Evolutionary conservation across 441 rosid genomes (phyloP), one percentile per base, ranked within the genome.

Genomic region (Pelargonium cotyledonis): DNA sequence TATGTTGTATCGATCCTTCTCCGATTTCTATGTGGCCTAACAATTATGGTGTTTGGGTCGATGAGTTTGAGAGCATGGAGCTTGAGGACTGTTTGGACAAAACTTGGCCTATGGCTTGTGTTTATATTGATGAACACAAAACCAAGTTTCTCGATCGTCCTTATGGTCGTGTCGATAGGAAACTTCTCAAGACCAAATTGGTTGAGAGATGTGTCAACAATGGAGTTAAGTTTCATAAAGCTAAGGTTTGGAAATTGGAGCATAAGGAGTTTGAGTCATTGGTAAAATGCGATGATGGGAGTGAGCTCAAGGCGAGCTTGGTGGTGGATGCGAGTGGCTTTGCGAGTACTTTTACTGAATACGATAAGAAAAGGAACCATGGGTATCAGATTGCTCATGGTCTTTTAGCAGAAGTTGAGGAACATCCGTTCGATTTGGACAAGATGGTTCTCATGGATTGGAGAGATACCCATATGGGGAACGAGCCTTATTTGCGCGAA

Each of bases 321-420:
- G 65, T 86, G 5, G 79, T 88, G 1, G 94, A 86, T 74, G 91
- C 87, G 0, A 84, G 88, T 51, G 91, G 91, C 40, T 86, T 86
- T 72, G 68, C 73, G 3, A 81, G 86, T 65, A 44, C 70, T 18
- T 86, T 85, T 58, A 44, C 74, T 0, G 77, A 85, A 60, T 88
- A 79, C 69, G 82, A 85, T 75, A 81, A 80, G 68, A 82, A 77
- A 14, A 82, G 89, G 70, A 88, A 85, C 75, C 83, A 75, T 74
- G 91, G 95, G 15, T 88, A 82, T 71, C 95, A 88, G 71, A 84
- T 88, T 70, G 95, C 95, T 65, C 89, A 86, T 71, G 89, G 91
- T 2, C 70, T 88, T 68, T 71, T 88, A 63, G 94, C 89, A 11
- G 88, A 88, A 68, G 89, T 88, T 6, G 91, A 88, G 57, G 66